Base-by-base conservation (phyloP, 306 rosid genomes). In the Castanospermum australe region DNA sequence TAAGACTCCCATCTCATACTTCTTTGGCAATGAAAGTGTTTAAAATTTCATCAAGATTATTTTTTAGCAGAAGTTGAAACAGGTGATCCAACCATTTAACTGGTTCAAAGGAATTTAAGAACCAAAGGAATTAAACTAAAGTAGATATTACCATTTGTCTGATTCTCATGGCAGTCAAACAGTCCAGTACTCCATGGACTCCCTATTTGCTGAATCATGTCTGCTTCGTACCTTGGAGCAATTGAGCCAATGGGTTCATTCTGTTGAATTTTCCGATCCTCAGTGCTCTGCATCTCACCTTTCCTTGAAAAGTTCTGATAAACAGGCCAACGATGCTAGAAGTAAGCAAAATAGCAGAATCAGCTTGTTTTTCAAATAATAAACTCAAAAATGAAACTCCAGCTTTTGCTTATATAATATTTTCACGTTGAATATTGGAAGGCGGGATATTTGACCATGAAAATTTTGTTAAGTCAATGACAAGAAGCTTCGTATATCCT, bases 111-210 rank as follows among this genome's bases (percentile, higher is more conserved):
- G 32, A 22, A n/a, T 33, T 15, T 33, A 30, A 61, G 67, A 60
- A 30, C 42, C 42, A 60, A 24, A 72, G 48, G 22, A 79, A 10
- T 2, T 4, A 52, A 70, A 61, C 7, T 22, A 44, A 21, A 54
- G 30, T 24, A 51, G 33, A 68, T 32, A 47, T 48, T 86, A 90
- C 89, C 92, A 54, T 90, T 90, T 64, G 90, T 85, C 60, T 90
- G 84, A 82, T 90, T 79, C 77, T 86, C 90, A 71, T 88, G 88
- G 62, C 94, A 86, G 45, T 90, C 94, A 72, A 90, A 90, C 28
- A 88, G 73, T 82, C 89, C 89, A 42, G 92, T 86, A 75, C 86
- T 90, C 90, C 90, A 90, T 45, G 90, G 86, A 38, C 7, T 78
- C 42, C 94, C 94, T 56, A 84, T 60, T 8, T 38, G 79, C 73